Evolutionary conservation across 805 yeast genomes (phyloP), one percentile per base, ranked within the genome.

Genomic region (Starmerella davenportii): DNA sequence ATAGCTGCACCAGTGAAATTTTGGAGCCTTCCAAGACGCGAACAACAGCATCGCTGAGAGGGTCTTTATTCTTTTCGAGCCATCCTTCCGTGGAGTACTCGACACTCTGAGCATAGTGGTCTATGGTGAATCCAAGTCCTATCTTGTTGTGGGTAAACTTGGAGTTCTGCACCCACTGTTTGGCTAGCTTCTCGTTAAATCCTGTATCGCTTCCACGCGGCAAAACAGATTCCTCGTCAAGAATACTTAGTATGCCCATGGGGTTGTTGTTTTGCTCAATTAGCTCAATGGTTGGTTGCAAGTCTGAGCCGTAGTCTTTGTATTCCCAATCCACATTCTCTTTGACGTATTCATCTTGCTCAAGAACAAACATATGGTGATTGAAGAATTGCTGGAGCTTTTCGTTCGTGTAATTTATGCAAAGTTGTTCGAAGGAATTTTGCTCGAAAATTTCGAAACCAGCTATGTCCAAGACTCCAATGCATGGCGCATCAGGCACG

Each of bases 391-490:
- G 98, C 63, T 90, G 98, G 45, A 90, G 67, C 60, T 85, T 87
- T 59, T 90, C 98, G 59, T 87, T 87, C 43, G 92, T 95, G 50
- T 81, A 81, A 57, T 90, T 90, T 62, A 90, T 90, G 64, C 98
- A 90, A 45, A 90, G 68, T 60, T 90, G 98, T 58, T 90, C 98
- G 56, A 90, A 90, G 2, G 94, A 81, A 62, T 90, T 90, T 49
- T 77, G 80, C 41, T 87, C 93, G 54, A 90, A 90, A 51, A 90
- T 90, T 58, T 90, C 98, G 60, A 90, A 90, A 2, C 98, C 98
- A 47, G 93, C 93, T 47, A 90, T 90, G 69, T 90, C 98, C 53
- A 90, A 65, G 42, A 90, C 93, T 47, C 98, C 98, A 51, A 90
- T 80, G 15, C 57, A 63, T 15, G 55, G 47, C 13, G 56, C 49